phyloP scores from a whole-genome alignment of 495 filamentous ascomycete species.

The Extremus antarcticus region DNA sequence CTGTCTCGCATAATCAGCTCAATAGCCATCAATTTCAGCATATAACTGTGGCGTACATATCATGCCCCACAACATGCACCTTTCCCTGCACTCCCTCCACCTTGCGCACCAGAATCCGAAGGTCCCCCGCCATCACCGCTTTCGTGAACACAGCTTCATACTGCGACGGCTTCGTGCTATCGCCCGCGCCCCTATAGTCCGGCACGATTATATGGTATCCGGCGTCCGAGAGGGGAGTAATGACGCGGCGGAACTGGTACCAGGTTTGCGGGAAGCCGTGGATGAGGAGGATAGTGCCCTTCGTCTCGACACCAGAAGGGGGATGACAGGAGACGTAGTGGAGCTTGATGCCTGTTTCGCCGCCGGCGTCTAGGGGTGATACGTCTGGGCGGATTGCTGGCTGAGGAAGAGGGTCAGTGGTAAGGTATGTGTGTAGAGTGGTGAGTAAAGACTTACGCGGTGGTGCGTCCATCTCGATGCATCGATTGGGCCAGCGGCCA shows the following conservation, averaged over 20 bases:
- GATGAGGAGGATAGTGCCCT: conserved; percentile 11
- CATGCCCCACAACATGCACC: conserved; percentile 38
- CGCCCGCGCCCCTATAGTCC: conserved; percentile 9
- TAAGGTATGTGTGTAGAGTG: not conserved
- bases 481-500: not conserved
- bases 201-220: conserved; percentile 14
- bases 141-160: conserved; percentile 31
- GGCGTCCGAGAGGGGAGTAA: conserved; percentile 4
- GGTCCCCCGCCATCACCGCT: conserved; percentile 28
- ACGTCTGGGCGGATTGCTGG: not conserved
- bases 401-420: not conserved
- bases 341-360: not conserved
- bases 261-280: conserved; percentile 14
- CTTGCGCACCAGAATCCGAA: conserved; percentile 22
- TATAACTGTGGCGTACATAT: conserved; percentile 28
- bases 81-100: conserved; percentile 28
- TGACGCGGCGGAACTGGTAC: conserved; percentile 13
- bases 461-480: not conserved
- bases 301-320: not conserved
- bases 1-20: not conserved
- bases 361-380: not conserved
- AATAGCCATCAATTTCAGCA: not conserved
- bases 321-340: not conserved
- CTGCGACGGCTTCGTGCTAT: conserved; percentile 25
- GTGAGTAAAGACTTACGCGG: not conserved